Evolutionary conservation across 1,284 basidiomycete genomes (phyloP), one percentile per base, ranked within the genome.

Genomic region (Ceratobasidium sp.): DNA sequence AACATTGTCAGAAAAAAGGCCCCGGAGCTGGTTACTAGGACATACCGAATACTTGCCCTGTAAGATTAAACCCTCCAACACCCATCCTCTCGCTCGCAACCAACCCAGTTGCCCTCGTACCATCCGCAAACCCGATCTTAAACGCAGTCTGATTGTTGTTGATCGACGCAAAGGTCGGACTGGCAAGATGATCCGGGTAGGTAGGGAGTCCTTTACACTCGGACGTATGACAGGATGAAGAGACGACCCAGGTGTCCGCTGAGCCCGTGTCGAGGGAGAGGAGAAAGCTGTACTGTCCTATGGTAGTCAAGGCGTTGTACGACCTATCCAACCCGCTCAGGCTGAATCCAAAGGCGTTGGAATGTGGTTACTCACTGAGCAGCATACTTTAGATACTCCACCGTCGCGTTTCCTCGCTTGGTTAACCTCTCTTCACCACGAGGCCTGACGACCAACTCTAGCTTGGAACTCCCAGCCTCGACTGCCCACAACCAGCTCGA

Each of bases 231-330:
- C 89, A 91, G 5, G 75, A 80, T 2, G 88, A 85, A 25, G 88
- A 87, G 53, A 85, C 74, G 16, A 90, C 73, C 89, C 88, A 91
- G 19, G 88, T 75, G 75, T 90, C 88, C 11, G 88, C 82, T 2
- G 89, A 91, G n/a, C 81, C 90, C 0, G 89, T 90, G 76, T 91
- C 89, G 46, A 91, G 77, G 0, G 84, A 83, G n/a, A 87, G 83
- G 16, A 88, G 85, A 72, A 90, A 87, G 73, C 77, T 84, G 71
- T 88, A 83, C 69, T 80, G 78, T 44, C 88, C 89, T 44, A 81
- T 78, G 69, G 82, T 76, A 54, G 89, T 79, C 49, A 88, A 76
- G 16, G 82, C 78, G 73, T 84, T 90, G 74, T 89, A 91, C 2
- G 88, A 85, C 74, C 87, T 89, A 73, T 5, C 13, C 56, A 44